Evolutionary conservation across 495 filamentous ascomycete genomes (phyloP), one percentile per base, ranked within the genome.

Genomic region (Podospora appendiculata): DNA sequence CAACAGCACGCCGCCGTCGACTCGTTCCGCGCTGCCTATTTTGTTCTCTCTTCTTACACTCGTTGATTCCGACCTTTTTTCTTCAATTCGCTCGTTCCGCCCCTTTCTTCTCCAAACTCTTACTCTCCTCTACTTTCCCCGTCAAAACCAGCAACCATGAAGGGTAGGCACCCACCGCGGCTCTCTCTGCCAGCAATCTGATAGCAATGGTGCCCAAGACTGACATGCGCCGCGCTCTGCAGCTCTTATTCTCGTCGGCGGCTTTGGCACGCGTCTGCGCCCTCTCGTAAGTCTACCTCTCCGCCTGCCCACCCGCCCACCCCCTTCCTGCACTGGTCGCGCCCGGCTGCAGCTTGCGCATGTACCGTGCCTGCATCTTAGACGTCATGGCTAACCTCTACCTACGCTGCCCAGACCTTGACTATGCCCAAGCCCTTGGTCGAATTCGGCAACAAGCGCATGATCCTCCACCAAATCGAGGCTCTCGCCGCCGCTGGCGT

Each of bases 201-300:
- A 18, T 14, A 45, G n/a, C 6, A 39, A 5, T 25, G 25, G 25
- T 25, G 25, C 25, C 25, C 25, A 25, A 25, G 25, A 56, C 72
- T 77, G 50, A 75, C 61, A 32, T 54, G 46, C 34, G 47, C 35
- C 16, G 44, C 54, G 13, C 40, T 47, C 33, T 54, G 60, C 70
- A 98, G 93, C 93, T 71, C 84, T 98, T 66, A 97, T 98, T 85
- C 92, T 98, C 66, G 93, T 98, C 72, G 93, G 93, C 77, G 93
- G 93, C 67, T 98, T 97, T 74, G 93, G 93, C 68, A 98, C 93
- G 72, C 92, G 93, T 72, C 84, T 98, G 59, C 88, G 93, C 68
- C 93, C 93, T 73, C 80, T 98, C 74, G 91, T 96, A 88, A 72
- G 89, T 82, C 34, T 47, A 51, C 56, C 54, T 60, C 48, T 53